Evolutionary conservation across 169 alveolate genomes (phyloP).

Genomic region (Eimeria maxima): DNA sequence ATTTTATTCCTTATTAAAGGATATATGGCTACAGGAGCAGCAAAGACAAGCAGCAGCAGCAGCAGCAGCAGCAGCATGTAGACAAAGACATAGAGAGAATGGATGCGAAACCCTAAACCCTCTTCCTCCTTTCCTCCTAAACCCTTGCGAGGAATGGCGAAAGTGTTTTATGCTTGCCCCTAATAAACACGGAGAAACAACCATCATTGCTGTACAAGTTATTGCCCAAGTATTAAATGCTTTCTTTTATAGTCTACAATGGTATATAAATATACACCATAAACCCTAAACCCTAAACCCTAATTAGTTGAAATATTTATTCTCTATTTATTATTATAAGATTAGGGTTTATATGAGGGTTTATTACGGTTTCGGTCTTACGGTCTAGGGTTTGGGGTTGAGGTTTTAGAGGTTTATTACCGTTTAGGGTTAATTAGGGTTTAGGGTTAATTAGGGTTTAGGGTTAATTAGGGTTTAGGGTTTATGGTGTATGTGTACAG

Average conservation of each 20-base stretch:
- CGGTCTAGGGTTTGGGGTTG: neutral
- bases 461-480: conserved; percentile 66
- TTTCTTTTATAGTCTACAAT: conserved; percentile 73
- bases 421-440: neutral
- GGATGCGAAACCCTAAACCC: conserved; percentile 80
- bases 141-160: conserved; percentile 75
- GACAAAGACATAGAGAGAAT: conserved; percentile 72
- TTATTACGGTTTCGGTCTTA: neutral
- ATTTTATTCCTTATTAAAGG: conserved; percentile 15
- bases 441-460: conserved; percentile 27
- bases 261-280: conserved; percentile 48
- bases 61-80: conserved; percentile 4
- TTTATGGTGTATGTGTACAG: conserved; percentile 40
- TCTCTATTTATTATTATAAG: neutral
- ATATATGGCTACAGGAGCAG: conserved; percentile 40
- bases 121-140: conserved; percentile 53
- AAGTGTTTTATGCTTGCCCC: conserved; percentile 57
- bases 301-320: neutral
- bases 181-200: conserved; percentile 35
- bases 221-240: conserved; percentile 66
- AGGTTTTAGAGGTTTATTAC: neutral
- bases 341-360: neutral
- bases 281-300: too few relatives aligned
- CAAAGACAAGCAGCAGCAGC: conserved; percentile 35
- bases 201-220: conserved; percentile 6